phyloP scores from a whole-genome alignment of 2,329 filamentous ascomycete genomes.

The Diaporthe sp. region DNA sequence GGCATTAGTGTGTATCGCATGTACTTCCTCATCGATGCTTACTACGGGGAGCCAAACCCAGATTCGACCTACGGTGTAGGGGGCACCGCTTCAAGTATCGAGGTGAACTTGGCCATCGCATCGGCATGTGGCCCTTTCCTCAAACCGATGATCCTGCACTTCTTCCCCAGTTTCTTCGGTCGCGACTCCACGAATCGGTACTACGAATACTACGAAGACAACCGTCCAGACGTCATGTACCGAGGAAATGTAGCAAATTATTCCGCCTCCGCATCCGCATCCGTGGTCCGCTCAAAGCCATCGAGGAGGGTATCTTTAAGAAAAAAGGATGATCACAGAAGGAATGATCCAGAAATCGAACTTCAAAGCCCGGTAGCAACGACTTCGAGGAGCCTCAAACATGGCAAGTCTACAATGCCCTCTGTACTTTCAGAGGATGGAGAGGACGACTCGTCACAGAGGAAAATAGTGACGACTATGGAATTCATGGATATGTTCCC shows the following conservation, averaged over 20 bases:
- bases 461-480: slow-evolving; percentile 12
- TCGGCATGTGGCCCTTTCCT: slow-evolving; percentile 39
- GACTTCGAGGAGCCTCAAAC: neutral
- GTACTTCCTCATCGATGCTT: slow-evolving; percentile 10
- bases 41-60: slow-evolving; percentile 30
- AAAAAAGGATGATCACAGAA: neutral
- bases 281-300: neutral
- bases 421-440: neutral
- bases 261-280: neutral
- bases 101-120: slow-evolving; percentile 43
- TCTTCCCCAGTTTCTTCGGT: slow-evolving; percentile 11
- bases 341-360: neutral
- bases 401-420: neutral
- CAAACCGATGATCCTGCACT: neutral
- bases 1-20: slow-evolving; percentile 11
- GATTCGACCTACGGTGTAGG: slow-evolving; percentile 40
- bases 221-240: neutral
- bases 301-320: neutral
- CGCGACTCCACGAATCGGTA: neutral
- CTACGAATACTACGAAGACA: slow-evolving; percentile 6
- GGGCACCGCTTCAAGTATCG: slow-evolving; percentile 41
- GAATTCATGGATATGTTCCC: neutral
- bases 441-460: slow-evolving; percentile 22
- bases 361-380: neutral
- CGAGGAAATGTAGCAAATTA: neutral